These are phyloP conservation scores for Allium sativum DNA, from an alignment of 106 monocot genomes.

Conservation along the genomic window DNA sequence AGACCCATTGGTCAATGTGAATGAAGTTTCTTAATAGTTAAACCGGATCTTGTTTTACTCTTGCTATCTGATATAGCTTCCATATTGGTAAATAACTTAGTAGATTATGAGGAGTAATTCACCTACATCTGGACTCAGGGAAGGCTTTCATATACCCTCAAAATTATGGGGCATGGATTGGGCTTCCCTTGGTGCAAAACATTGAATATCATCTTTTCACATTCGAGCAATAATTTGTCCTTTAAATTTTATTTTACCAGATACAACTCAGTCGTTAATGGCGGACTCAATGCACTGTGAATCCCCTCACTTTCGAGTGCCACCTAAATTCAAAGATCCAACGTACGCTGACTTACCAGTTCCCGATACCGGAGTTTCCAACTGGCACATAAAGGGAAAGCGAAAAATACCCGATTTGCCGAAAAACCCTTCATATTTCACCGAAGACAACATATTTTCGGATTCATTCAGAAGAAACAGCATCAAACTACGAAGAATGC, in stretches of 20 bases:
- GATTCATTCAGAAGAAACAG: slow-evolving; percentile 1
- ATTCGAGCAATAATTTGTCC: too few species aligned
- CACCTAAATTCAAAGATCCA: slow-evolving; percentile 8
- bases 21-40: too few species aligned
- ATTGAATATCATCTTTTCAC: too few species aligned
- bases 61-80: too few species aligned
- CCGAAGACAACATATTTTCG: slow-evolving; percentile 9
- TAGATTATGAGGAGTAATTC: too few species aligned
- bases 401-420: slow-evolving; percentile 53
- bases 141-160: too few species aligned
- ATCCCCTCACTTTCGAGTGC: slow-evolving; percentile 5
- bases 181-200: too few species aligned
- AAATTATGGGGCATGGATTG: too few species aligned
- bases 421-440: slow-evolving; percentile 17
- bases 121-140: too few species aligned
- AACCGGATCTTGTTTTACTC: too few species aligned
- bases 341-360: slow-evolving; percentile 12
- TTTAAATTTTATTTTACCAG: slow-evolving; percentile 1
- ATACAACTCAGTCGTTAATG: slow-evolving; percentile 7
- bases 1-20: too few species aligned
- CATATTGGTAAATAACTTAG: too few species aligned
- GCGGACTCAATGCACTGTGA: slow-evolving; percentile 6
- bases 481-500: slow-evolving; percentile 9
- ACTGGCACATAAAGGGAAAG: slow-evolving; percentile 87
- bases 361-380: slow-evolving; percentile 34